phyloP scores from a whole-genome alignment of 179 eudicot genomes.

The Beta lomatogona region DNA sequence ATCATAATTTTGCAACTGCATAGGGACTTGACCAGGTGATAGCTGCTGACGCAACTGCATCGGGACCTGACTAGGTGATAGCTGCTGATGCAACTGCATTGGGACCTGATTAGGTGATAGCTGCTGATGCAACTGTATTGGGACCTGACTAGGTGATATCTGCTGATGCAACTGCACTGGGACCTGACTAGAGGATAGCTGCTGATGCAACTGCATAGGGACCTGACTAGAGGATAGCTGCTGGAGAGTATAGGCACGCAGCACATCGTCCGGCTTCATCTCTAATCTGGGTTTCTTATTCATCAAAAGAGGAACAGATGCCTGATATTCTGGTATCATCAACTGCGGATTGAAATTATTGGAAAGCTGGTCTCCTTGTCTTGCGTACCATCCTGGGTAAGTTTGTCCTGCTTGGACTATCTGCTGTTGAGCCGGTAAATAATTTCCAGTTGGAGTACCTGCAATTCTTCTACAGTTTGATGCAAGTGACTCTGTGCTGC shows the following conservation, averaged over 20 bases:
- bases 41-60: not conserved
- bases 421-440: constrained; percentile 24
- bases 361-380: constrained; percentile 23
- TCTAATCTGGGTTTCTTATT: constrained; percentile 41
- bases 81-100: constrained; percentile 9
- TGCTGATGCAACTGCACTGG: constrained; percentile 9
- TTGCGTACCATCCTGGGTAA: constrained; percentile 1
- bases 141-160: not conserved
- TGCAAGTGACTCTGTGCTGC: constrained; percentile 29
- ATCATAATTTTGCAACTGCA: constrained; percentile 26
- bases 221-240: constrained; percentile 28
- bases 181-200: no score
- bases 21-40: not conserved
- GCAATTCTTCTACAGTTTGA: constrained; percentile 26
- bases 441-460: constrained; percentile 20
- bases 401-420: constrained; percentile 15
- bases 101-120: no score
- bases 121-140: constrained; percentile 23
- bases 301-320: constrained; percentile 26
- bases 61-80: constrained; percentile 23
- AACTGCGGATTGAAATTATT: constrained; percentile 21
- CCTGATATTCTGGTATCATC: constrained; percentile 25
- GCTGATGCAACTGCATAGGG: not conserved
- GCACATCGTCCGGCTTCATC: constrained; percentile 5
- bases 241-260: constrained; percentile 3